A percentile compares a stretch with the other conserved stretches of the same genome.
These are phyloP conservation scores for Adiantum capillusveneris DNA, from an alignment of 75 land plant species.

Conservation along the genomic window DNA sequence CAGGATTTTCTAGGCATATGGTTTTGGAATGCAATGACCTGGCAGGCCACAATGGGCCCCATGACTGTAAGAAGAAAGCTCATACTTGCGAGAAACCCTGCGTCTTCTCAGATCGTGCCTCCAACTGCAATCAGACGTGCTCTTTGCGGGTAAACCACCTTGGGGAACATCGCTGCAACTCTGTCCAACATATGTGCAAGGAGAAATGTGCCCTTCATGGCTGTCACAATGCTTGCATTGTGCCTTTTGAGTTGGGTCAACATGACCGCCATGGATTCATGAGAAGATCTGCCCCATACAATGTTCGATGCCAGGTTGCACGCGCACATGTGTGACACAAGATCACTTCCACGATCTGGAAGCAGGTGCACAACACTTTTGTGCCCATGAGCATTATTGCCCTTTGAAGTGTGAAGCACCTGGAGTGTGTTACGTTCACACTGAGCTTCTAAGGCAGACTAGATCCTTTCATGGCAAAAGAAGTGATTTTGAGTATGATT, in stretches of 20 bases:
- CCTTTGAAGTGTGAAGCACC: slow-evolving; percentile 11
- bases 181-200: slow-evolving; percentile 22
- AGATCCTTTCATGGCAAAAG: slow-evolving; percentile 13
- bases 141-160: slow-evolving; percentile 6
- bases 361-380: slow-evolving; percentile 8
- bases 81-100: slow-evolving; percentile 21
- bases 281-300: slow-evolving; percentile 15
- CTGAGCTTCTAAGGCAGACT: slow-evolving; percentile 21
- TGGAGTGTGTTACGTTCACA: slow-evolving; percentile 18
- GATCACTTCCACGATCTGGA: slow-evolving; percentile 17
- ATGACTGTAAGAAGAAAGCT: slow-evolving; percentile 15
- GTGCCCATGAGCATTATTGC: slow-evolving; percentile 21
- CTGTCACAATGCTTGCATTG: slow-evolving; percentile 19
- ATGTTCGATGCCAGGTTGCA: slow-evolving; percentile 19
- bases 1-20: not conserved
- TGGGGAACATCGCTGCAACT: slow-evolving; percentile 29
- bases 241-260: slow-evolving; percentile 13
- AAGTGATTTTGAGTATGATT: slow-evolving; percentile 25
- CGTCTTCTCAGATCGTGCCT: slow-evolving; percentile 4
- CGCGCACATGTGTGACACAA: slow-evolving; percentile 10
- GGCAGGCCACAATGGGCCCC: slow-evolving; percentile 23
- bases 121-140: slow-evolving; percentile 24
- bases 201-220: slow-evolving; percentile 17
- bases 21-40: slow-evolving; percentile 12
- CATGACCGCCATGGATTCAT: slow-evolving; percentile 20